phyloP scores from a whole-genome alignment of 2,329 filamentous ascomycete species.

The Phaeomoniella chlamydospora region DNA sequence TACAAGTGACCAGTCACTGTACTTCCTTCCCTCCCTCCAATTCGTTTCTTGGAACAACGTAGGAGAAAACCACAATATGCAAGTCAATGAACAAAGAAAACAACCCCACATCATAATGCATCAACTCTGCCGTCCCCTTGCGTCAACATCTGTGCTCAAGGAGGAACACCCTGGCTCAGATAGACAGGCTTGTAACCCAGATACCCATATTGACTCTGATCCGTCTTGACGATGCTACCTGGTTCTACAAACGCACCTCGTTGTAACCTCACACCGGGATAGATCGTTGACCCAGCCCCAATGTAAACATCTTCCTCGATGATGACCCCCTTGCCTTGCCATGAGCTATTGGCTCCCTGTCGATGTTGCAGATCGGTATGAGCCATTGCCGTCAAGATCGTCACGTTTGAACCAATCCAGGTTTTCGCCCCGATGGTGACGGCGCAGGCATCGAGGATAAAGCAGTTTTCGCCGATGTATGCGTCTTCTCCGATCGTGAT shows the following conservation, averaged over 20 bases:
- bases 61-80: no score
- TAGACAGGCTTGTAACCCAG: neutral
- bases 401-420: slow-evolving; percentile 68
- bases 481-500: slow-evolving; percentile 77
- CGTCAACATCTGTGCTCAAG: no score
- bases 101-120: no score
- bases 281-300: slow-evolving; percentile 46
- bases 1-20: no score
- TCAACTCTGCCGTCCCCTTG: no score
- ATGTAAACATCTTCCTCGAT: slow-evolving; percentile 64
- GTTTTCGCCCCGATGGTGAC: slow-evolving; percentile 63
- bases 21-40: no score
- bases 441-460: slow-evolving; percentile 71
- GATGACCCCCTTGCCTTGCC: slow-evolving; percentile 54
- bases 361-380: slow-evolving; percentile 59
- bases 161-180: no score
- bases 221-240: slow-evolving; percentile 26
- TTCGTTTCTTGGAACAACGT: no score
- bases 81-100: no score
- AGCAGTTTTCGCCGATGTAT: slow-evolving; percentile 68
- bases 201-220: slow-evolving; percentile 10
- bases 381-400: slow-evolving; percentile 62
- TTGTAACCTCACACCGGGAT: slow-evolving; percentile 26
- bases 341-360: slow-evolving; percentile 58
- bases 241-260: slow-evolving; percentile 28